A percentile compares a stretch with the other conserved stretches of the same genome.
These are phyloP conservation scores for Ophiocordyceps camponoti-floridani DNA, from an alignment of 2,329 filamentous ascomycete genomes.

Conservation along the genomic window DNA sequence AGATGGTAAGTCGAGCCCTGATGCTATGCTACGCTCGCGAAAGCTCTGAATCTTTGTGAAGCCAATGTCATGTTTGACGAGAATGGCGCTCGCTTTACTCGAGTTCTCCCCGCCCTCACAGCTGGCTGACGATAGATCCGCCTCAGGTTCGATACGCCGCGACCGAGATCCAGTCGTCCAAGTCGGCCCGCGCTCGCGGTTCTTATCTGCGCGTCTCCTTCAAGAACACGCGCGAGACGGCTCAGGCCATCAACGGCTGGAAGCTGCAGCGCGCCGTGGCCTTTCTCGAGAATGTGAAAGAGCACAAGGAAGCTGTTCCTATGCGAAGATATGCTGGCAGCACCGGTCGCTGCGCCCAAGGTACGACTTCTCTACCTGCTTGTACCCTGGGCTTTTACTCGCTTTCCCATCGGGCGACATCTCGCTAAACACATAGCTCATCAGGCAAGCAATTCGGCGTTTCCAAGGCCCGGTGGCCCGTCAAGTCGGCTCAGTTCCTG, in stretches of 20 bases:
- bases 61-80: not conserved
- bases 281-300: conserved; percentile 97
- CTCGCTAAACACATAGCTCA: too few species aligned
- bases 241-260: conserved; percentile 98
- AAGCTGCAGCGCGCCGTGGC: conserved; percentile 86
- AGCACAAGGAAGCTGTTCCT: conserved; percentile 93
- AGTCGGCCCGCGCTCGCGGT: conserved; percentile 95
- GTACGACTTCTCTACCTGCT: conserved; percentile 36
- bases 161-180: conserved; percentile 68
- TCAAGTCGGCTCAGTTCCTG: conserved; percentile 97
- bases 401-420: conserved; percentile 1
- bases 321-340: conserved; percentile 95
- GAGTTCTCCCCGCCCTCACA: too few species aligned
- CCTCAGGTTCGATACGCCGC: conserved; percentile 86
- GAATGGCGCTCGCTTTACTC: not conserved
- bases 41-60: not conserved
- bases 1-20: conserved; percentile 32
- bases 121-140: not conserved
- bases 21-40: not conserved
- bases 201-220: conserved; percentile 98
- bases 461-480: conserved; percentile 93
- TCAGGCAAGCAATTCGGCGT: conserved; percentile 98
- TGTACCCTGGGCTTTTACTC: not conserved
- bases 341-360: conserved; percentile 93
- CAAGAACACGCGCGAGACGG: conserved; percentile 99